These are phyloP conservation scores for Cladosporium sphaerospermum DNA, from an alignment of 2,329 filamentous ascomycete genomes.

Conservation along the genomic window DNA sequence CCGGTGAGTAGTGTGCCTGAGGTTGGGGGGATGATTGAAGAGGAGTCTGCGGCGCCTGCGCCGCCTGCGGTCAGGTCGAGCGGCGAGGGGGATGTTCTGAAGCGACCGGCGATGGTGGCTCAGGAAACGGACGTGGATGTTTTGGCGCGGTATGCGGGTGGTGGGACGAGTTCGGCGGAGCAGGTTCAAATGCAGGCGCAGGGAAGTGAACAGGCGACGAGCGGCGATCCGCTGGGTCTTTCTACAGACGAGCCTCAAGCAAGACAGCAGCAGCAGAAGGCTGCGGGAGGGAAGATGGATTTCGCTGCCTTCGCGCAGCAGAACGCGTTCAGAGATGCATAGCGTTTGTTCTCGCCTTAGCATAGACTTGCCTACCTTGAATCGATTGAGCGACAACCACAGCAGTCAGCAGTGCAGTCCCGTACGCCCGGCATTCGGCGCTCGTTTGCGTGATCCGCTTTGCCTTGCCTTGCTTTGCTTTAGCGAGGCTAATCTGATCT, in stretches of 20 bases:
- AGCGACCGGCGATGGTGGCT: slow-evolving; percentile 6
- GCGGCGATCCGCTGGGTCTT: slow-evolving; percentile 36
- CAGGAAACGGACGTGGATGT: slow-evolving; percentile 13
- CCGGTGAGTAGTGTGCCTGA: neutral
- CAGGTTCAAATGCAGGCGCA: neutral
- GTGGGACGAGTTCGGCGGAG: neutral
- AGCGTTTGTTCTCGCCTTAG: neutral
- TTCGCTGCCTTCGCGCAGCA: slow-evolving; percentile 17
- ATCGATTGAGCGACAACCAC: no score
- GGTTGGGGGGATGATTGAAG: no score
- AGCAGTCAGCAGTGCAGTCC: no score
- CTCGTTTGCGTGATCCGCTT: no score
- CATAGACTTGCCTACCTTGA: no score
- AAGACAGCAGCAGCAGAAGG: neutral
- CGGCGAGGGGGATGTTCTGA: neutral
- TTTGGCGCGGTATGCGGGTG: slow-evolving; percentile 9
- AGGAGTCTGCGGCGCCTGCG: slow-evolving; percentile 1
- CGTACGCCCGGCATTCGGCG: no score
- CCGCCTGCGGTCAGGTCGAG: neutral
- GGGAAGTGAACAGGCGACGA: slow-evolving; percentile 22
- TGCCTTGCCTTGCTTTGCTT: no score
- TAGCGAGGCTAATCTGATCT: no score
- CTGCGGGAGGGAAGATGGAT: slow-evolving; percentile 9
- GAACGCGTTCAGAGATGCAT: slow-evolving; percentile 16
- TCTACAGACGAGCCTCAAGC: slow-evolving; percentile 2